Base-by-base conservation (phyloP, 2,329 filamentous ascomycete species). In the Colletotrichum costaricense region DNA sequence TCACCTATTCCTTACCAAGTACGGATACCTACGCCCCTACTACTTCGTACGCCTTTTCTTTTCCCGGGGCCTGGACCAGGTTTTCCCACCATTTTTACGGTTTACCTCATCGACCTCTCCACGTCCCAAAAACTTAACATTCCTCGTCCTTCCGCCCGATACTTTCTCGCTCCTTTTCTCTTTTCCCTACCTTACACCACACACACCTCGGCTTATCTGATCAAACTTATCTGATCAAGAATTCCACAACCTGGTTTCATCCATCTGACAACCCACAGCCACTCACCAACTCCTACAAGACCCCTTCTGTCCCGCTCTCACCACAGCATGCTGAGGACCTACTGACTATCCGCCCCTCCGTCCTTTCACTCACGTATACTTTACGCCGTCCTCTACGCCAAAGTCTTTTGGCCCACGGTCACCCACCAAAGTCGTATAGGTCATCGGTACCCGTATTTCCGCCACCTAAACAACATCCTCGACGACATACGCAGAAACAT, bases 171-270 rank as follows among this genome's bases (percentile, higher is more conserved):
- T 52, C n/a, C 56, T 38, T 46, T 62, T 42, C 33, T 46, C 24
- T 55, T 56, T 24, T 22, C 42, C 42, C 42, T 49, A 49, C 42
- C 46, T 42, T 42, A 8, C 56, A 24, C 33, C 22, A 22, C 42
- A 49, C 42, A 69, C 26, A 46, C 55, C 54, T 12, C 11, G 38
- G n/a, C 70, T 73, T 73, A 73, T 73, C 70, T 73, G 70, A 73
- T 73, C 70, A 49, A 33, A 55, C 6, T 73, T 70, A 73, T 73
- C 70, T 73, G 70, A 73, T 73, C 70, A 52, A 62, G 19, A 62
- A 73, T 73, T 71, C 67, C 63, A 19, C 30, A 24, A 52, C 19
- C 59, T 49, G 54, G 59, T 69, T 72, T 68, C 72, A 63, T 54
- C 26, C 65, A 63, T 67, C 38, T 49, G 19, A 46, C 46, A 52